These are phyloP conservation scores for Malassezia globosa DNA, from an alignment of 1,284 basidiomycete species.

Conservation along the genomic window DNA sequence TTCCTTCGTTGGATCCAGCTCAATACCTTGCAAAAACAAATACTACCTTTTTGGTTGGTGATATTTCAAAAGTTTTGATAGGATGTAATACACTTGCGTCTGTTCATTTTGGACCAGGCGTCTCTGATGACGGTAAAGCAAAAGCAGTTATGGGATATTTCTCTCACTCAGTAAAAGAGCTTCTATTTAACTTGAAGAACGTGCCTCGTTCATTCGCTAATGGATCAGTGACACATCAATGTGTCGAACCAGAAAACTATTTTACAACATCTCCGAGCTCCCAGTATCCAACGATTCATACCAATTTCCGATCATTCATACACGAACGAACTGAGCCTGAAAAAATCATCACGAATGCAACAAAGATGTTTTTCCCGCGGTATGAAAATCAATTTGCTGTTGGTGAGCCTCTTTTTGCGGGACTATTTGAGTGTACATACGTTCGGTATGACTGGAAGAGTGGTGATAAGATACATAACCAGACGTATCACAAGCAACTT, in stretches of 20 bases:
- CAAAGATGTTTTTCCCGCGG: too few species aligned
- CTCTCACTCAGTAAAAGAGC: not conserved
- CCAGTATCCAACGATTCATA: not conserved
- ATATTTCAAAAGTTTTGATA: not conserved
- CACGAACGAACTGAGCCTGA: not conserved
- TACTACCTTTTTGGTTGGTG: not conserved
- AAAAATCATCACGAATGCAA: not conserved
- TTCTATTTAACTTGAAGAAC: not conserved
- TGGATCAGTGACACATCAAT: not conserved
- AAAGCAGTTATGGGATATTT: not conserved
- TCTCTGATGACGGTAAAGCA: not conserved
- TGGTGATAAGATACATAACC: not conserved
- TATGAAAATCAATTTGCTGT: not conserved
- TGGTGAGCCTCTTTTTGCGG: not conserved
- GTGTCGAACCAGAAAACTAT: not conserved
- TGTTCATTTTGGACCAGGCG: not conserved
- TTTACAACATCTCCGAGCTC: too few species aligned
- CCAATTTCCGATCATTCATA: not conserved
- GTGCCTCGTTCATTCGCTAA: not conserved
- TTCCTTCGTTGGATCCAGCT: not conserved
- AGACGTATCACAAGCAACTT: not conserved
- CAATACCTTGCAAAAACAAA: not conserved
- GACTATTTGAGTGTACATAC: not conserved
- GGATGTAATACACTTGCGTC: not conserved
- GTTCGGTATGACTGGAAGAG: not conserved